Conservation (phyloP, 306 rosid species). For the Myrica gale region DNA sequence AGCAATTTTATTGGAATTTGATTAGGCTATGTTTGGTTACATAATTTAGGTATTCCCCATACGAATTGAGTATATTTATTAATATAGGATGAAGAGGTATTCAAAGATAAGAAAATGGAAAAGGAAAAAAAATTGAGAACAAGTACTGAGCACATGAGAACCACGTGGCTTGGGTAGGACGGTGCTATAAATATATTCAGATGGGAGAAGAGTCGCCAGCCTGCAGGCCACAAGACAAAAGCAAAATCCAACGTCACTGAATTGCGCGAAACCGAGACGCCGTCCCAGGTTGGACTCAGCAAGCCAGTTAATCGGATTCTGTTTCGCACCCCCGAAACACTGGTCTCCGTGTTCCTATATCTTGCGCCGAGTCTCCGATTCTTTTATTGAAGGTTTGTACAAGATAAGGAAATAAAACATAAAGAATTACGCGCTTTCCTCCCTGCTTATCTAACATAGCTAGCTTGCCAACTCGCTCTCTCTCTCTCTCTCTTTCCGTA, state of each 20-base stretch:
- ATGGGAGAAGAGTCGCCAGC: constrained; percentile 2
- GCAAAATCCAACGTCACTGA: constrained; percentile 14
- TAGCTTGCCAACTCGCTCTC: constrained; percentile 3
- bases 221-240: constrained; percentile 8
- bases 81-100: too few species aligned
- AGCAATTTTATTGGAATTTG: too few species aligned
- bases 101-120: neutral
- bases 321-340: constrained; percentile 19
- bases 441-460: constrained; percentile 12
- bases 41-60: too few species aligned
- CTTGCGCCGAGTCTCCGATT: constrained; percentile 14
- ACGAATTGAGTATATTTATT: too few species aligned
- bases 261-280: constrained; percentile 12
- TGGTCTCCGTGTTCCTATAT: constrained; percentile 2
- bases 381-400: neutral
- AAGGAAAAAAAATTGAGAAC: neutral
- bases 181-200: constrained; percentile 33
- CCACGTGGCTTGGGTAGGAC: constrained; percentile 33
- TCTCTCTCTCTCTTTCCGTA: neutral
- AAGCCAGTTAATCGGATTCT: constrained; percentile 18
- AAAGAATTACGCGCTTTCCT: constrained; percentile 46
- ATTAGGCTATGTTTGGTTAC: too few species aligned
- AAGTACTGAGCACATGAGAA: constrained; percentile 22
- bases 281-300: neutral
- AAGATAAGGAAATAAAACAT: neutral